A percentile compares a stretch with the other conserved stretches of the same genome.
Conservation (phyloP, 164 flowering plant genomes). For the Sedum album region DNA sequence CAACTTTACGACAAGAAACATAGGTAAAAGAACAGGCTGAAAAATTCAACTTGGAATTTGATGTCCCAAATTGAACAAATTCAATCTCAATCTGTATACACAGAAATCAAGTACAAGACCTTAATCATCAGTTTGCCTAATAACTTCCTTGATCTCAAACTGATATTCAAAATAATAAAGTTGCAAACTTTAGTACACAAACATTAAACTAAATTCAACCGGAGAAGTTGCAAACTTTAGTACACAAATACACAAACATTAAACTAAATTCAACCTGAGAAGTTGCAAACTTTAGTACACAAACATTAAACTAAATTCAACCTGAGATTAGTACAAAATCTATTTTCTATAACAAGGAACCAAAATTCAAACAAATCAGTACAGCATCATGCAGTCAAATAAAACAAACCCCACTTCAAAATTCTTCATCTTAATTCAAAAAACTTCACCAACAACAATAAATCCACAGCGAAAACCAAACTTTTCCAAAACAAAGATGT, state of each 20-base stretch:
- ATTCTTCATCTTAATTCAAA: background rate
- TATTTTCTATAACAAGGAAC: background rate
- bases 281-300: too few species aligned
- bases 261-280: background rate
- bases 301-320: background rate
- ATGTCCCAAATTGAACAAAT: too few species aligned
- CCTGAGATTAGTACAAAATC: background rate
- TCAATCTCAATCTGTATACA: too few species aligned
- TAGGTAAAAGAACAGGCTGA: too few species aligned
- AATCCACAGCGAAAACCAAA: background rate
- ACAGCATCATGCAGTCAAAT: background rate
- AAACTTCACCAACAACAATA: background rate
- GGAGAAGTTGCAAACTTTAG: too few species aligned
- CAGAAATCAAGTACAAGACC: background rate
- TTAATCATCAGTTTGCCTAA: too few species aligned
- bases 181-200: too few species aligned
- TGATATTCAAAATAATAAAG: too few species aligned
- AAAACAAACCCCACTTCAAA: background rate
- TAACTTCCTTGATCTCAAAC: too few species aligned
- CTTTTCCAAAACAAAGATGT: background rate
- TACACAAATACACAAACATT: too few species aligned
- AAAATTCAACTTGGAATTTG: too few species aligned
- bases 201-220: background rate
- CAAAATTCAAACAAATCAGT: slow-evolving; percentile 4
- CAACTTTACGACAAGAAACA: background rate